Evolutionary conservation across 2,329 filamentous ascomycete genomes (phyloP), one percentile per base, ranked within the genome.

Genomic region (Hymenoscyphus occultus): DNA sequence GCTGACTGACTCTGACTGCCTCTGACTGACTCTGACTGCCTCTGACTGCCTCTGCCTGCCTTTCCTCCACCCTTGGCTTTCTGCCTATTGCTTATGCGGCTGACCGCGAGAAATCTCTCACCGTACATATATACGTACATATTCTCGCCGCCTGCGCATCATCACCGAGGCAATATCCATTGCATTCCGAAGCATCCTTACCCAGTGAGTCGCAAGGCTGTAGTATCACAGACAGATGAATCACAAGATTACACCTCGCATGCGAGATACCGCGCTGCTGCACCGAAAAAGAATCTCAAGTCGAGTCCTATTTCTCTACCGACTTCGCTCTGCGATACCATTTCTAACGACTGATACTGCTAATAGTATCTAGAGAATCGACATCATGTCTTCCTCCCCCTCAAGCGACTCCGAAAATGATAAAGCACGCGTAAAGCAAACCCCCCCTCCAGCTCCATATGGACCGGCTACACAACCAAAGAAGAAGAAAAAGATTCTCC

Each of bases 401-500:
- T 67, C 69, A 48, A 72, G 70, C 65, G 70, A 69, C 39, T 70
- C 69, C 7, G 70, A 71, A 28, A 61, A 63, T n/a, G 63, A 56
- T 19, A 59, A n/a, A 7, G 61, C 62, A 62, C 58, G 57, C 12
- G 51, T 13, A 12, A n/a, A 19, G n/a, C 31, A 32, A 31, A 54
- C 40, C 16, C 64, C 61, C 3, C 64, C 64, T 3, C 70, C 66
- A 28, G 61, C 64, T 10, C 65, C 64, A 32, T 63, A 39, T 39
- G 51, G 39, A 48, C 39, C 48, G 56, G 65, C 42, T 45, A 22
- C 64, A 35, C 81, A 85, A 71, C 84, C 85, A 72, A 86, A 85
- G 75, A 83, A 82, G 71, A 84, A 84, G 74, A 84, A 83, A 77
- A 80, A 82, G 71, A 81, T 83, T 68, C 80, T 84, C 14, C 80